Percentiles rank a stretch among this genome's conserved stretches.
Conservation (phyloP, 192 early-diverging fungal species). For the Linnemannia hyalina region DNA sequence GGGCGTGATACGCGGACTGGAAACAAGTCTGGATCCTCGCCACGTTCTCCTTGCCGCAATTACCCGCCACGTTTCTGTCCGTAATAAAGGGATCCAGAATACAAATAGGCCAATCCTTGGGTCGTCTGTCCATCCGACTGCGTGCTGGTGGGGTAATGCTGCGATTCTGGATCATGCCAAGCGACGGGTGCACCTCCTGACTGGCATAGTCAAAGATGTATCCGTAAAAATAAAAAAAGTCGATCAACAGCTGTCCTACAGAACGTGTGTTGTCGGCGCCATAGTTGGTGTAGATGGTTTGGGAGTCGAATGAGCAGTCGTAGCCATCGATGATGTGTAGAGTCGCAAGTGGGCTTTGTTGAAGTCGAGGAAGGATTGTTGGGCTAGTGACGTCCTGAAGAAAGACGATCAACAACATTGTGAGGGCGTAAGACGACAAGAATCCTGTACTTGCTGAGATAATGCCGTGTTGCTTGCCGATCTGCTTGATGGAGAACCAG, state of each 20-base stretch:
- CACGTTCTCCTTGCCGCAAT: not conserved
- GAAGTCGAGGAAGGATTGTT: slow-evolving; percentile 8
- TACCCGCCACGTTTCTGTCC: slow-evolving; percentile 17
- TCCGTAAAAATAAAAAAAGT: not conserved
- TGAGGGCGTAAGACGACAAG: slow-evolving; percentile 12
- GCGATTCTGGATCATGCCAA: not conserved
- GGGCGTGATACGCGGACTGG: not conserved
- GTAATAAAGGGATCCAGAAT: slow-evolving; percentile 14
- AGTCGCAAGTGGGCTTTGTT: not conserved
- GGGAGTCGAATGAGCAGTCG: slow-evolving; percentile 1
- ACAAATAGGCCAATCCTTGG: not conserved
- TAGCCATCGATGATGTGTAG: not conserved
- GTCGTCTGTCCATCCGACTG: not conserved
- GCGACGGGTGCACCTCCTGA: not conserved
- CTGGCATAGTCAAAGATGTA: not conserved
- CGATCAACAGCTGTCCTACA: not conserved
- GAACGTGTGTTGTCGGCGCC: not conserved
- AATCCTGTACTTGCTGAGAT: not conserved
- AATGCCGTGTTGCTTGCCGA: slow-evolving; percentile 3
- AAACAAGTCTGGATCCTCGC: not conserved
- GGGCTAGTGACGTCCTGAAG: not conserved
- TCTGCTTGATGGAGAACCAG: slow-evolving; percentile 4
- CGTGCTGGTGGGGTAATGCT: not conserved
- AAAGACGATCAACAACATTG: slow-evolving; percentile 16
- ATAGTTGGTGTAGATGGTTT: not conserved